These are phyloP conservation scores for Hordeum pubiflorum DNA, from an alignment of 202 grass and related monocot genomes.

Conservation along the genomic window DNA sequence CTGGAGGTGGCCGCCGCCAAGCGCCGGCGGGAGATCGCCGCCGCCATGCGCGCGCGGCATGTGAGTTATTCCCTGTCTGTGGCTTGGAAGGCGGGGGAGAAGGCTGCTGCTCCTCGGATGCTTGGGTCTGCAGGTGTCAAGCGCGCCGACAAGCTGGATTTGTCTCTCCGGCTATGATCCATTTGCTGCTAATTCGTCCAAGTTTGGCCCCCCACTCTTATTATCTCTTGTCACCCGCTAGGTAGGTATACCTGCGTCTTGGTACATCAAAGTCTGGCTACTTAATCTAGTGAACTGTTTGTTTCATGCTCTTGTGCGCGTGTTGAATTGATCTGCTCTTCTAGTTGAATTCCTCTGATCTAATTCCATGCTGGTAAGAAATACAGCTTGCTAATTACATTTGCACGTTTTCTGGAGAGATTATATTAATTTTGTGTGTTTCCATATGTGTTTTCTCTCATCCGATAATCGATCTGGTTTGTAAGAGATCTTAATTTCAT, in stretches of 20 bases:
- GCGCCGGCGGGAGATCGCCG: conserved; percentile 39
- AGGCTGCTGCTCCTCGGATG: not conserved
- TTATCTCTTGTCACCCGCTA: not conserved
- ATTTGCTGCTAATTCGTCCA: not conserved
- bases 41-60: conserved; percentile 1
- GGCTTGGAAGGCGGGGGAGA: not conserved
- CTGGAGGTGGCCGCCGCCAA: conserved; percentile 10
- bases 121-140: not conserved
- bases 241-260: not conserved
- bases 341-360: not conserved
- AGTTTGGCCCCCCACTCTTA: not conserved
- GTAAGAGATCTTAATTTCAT: too few species aligned
- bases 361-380: not conserved
- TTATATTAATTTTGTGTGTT: not conserved
- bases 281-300: not conserved
- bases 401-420: not conserved
- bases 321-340: not conserved
- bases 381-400: not conserved
- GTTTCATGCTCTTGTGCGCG: not conserved
- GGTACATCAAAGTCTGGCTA: not conserved
- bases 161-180: conserved; percentile 36
- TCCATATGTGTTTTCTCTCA: not conserved
- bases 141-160: conserved; percentile 21
- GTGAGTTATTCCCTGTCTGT: too few species aligned
- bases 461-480: not conserved